Conservation (phyloP, 495 filamentous ascomycete genomes). For the Hapsidospora chrysogenum region DNA sequence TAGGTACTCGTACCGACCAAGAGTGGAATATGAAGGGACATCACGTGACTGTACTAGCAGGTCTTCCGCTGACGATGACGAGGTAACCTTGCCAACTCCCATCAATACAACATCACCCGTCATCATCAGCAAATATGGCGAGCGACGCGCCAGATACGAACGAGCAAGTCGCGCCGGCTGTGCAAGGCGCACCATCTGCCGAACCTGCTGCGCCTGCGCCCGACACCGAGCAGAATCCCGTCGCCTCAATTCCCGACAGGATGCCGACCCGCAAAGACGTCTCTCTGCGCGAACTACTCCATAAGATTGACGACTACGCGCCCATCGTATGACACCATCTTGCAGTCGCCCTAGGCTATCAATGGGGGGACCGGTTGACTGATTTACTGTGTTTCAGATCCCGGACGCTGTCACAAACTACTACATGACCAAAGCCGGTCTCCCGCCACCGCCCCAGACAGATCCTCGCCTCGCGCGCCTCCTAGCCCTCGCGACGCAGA, state of each 20-base stretch:
- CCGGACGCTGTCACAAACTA: conserved; percentile 95
- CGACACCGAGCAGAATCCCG: background rate
- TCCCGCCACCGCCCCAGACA: conserved; percentile 74
- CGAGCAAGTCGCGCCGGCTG: background rate
- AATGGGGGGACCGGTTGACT: conserved; percentile 7
- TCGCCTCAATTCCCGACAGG: conserved; percentile 6
- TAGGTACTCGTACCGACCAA: no score
- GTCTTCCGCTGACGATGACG: no score
- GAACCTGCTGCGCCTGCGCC: background rate
- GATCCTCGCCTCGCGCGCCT: conserved; percentile 79
- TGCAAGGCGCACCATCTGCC: background rate
- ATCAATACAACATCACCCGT: no score
- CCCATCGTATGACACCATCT: conserved; percentile 55
- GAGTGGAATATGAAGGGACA: no score
- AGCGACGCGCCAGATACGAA: conserved; percentile 1
- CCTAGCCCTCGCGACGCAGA: conserved; percentile 88
- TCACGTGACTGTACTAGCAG: no score
- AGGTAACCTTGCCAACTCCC: no score
- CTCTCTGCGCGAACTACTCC: conserved; percentile 74
- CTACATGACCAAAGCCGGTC: conserved; percentile 89
- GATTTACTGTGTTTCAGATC: conserved; percentile 39
- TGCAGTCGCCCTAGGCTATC: background rate
- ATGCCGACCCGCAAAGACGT: conserved; percentile 71
- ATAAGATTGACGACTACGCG: conserved; percentile 96
- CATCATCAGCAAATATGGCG: no score